Evolutionary conservation across 139 green algal genomes (phyloP).

Genomic region (Trebouxia sp.): DNA sequence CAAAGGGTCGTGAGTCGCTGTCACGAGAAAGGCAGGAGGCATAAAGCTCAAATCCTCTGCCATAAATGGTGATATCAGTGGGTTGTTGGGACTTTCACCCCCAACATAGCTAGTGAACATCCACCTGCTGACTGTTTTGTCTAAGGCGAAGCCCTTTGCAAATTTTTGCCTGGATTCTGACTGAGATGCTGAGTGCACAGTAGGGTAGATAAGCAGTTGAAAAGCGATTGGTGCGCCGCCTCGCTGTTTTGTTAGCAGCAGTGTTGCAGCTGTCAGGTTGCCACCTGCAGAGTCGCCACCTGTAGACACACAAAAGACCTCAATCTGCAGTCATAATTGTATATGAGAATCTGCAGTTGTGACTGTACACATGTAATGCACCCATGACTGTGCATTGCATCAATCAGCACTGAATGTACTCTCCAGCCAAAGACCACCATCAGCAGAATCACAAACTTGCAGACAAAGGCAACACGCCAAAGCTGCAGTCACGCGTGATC

Average conservation of each 20-base stretch:
- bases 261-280: slow-evolving; percentile 19
- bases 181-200: neutral
- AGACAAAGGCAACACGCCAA: no score
- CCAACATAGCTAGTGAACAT: slow-evolving; percentile 15
- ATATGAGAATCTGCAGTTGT: no score
- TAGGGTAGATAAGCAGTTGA: neutral
- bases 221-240: neutral
- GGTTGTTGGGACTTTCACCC: neutral
- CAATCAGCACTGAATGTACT: no score
- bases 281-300: slow-evolving; percentile 14
- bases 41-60: slow-evolving; percentile 16
- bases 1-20: slow-evolving; percentile 13
- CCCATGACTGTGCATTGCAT: no score
- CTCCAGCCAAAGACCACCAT: no score
- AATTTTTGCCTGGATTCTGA: neutral
- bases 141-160: neutral
- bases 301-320: neutral
- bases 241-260: neutral
- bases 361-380: no score
- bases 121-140: neutral
- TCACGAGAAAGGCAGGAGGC: slow-evolving; percentile 26
- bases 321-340: no score
- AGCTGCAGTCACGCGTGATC: no score
- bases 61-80: neutral
- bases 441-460: no score